Base-by-base conservation (phyloP, 306 rosid species). In the Acmispon strigosus region DNA sequence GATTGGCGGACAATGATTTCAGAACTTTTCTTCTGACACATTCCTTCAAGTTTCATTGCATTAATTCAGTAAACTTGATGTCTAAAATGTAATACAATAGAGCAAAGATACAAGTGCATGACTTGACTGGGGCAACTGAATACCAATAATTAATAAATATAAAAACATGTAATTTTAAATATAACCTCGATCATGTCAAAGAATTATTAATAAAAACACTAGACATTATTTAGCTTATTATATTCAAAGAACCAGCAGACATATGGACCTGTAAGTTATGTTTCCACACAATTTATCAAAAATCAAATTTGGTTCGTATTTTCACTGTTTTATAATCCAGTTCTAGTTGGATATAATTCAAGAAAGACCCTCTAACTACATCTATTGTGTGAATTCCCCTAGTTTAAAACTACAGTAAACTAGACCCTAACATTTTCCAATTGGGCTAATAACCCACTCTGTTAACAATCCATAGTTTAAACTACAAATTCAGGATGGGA, bases 21-120 rank as follows among this genome's bases (percentile, higher is more conserved):
- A 90, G 16, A 32, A 88, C 96, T 81, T 87, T 89, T 77, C 96
- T 90, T 83, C 76, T 83, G 62, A 92, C 74, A 47, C 96, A 90
- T n/a, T 90, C 98, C 92, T 89, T 69, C 86, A 83, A 78, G 65
- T 66, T 39, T 32, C 56, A 78, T 73, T 48, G 52, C 54, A 24
- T 27, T 34, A 59, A 54, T 62, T 48, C 51, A 54, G 51, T 44
- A 68, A 51, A 72, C 14, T 42, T 3, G 58, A 54, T 69, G 45
- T 24, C 41, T 29, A 45, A 58, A 66, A 58, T 18, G 36, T 37
- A 24, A 14, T 69, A 17, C 48, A 14, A 7, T 27, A 22, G 2
- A 22, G 51, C 51, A 62, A 44, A 41, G 18, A 36, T 14, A 39
- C 27, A 34, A 39, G 19, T 27, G 64, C 53, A 70, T 13, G 48